Conservation (phyloP, 257 asterid species). For the Fraxinus excelsior region DNA sequence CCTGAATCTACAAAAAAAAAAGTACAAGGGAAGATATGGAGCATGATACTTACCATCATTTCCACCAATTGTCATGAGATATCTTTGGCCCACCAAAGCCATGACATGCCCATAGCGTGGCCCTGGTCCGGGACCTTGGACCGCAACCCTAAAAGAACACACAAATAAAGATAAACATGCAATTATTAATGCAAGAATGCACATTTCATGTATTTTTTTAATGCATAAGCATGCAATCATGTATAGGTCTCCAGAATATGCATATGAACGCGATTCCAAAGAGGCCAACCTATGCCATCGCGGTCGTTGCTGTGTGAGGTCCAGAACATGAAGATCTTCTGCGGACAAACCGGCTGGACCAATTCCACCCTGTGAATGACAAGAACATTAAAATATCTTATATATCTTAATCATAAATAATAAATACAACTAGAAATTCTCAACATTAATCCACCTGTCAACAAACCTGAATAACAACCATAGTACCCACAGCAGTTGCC, state of each 20-base stretch:
- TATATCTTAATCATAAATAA: too few relatives aligned
- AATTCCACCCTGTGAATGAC: constrained; percentile 64
- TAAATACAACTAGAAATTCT: neutral
- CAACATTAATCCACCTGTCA: constrained; percentile 16
- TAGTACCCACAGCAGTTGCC: constrained; percentile 97
- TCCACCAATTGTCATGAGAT: constrained; percentile 98
- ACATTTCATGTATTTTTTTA: neutral
- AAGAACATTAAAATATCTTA: constrained; percentile 16
- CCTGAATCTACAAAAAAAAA: constrained; percentile 3
- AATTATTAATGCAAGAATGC: constrained; percentile 2
- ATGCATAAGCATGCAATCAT: constrained; percentile 9
- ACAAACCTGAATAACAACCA: constrained; percentile 98
- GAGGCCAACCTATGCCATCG: constrained; percentile 94
- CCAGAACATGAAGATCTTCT: constrained; percentile 83
- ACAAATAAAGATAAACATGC: constrained; percentile 6
- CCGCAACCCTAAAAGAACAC: constrained; percentile 70
- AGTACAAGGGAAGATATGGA: constrained; percentile 1
- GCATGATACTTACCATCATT: constrained; percentile 76
- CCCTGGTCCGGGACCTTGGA: constrained; percentile 99
- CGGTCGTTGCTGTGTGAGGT: constrained; percentile 72
- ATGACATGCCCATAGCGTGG: constrained; percentile 98
- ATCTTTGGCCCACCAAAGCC: constrained; percentile 99
- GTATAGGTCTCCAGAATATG: constrained; percentile 11
- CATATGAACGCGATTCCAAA: neutral
- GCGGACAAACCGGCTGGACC: constrained; percentile 83